Evolutionary conservation across 495 filamentous ascomycete genomes (phyloP).

Genomic region (Lepraria neglecta): DNA sequence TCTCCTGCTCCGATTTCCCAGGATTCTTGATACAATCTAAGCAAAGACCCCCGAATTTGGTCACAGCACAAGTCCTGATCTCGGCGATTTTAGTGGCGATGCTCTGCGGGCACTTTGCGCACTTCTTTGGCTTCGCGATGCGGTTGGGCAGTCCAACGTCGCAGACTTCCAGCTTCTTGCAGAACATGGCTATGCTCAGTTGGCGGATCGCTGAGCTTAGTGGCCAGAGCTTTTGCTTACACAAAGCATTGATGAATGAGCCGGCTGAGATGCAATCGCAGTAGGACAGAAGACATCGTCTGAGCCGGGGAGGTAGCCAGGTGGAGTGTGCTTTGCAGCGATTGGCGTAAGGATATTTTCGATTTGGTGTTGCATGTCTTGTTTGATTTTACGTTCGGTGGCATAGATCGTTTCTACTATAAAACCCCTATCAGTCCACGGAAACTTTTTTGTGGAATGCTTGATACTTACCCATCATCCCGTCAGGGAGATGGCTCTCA

Average conservation of each 20-base stretch:
- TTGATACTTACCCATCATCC: not conserved
- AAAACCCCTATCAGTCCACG: not conserved
- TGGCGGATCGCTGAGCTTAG: not conserved
- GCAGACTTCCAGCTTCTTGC: conserved; percentile 7
- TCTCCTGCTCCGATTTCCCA: not conserved
- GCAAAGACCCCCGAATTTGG: conserved; percentile 7
- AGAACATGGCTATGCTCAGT: conserved; percentile 1
- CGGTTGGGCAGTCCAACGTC: not conserved
- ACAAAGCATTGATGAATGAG: conserved; percentile 11
- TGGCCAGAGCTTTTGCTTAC: conserved; percentile 4
- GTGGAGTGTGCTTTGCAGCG: conserved; percentile 1
- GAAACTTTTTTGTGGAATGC: too few species aligned
- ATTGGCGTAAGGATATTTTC: not conserved
- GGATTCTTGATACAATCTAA: not conserved
- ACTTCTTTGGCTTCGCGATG: conserved; percentile 4
- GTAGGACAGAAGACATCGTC: conserved; percentile 2
- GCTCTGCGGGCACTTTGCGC: not conserved
- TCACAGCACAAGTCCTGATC: not conserved
- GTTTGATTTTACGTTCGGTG: conserved; percentile 1
- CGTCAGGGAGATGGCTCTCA: conserved; percentile 2
- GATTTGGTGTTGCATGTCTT: conserved; percentile 6
- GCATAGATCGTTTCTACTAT: conserved; percentile 1
- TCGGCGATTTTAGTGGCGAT: conserved; percentile 3
- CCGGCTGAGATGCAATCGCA: conserved; percentile 15
- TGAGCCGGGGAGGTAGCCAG: conserved; percentile 3